Conservation (phyloP, 2,329 filamentous ascomycete genomes). For the Ascochyta clinopodiicola region DNA sequence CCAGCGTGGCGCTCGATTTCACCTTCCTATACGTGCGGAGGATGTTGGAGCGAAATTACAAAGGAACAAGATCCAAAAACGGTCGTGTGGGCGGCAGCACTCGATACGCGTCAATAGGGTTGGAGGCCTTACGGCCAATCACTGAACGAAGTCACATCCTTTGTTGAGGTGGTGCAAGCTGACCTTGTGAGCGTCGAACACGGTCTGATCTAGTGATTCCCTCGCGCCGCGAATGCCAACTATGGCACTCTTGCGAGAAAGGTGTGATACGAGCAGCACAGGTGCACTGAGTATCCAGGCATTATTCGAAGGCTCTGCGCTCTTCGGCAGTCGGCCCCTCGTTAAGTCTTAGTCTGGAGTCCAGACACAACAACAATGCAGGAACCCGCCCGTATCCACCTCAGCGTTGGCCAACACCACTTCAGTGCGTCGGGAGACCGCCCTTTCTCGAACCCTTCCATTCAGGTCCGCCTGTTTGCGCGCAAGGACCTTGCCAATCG, state of each 20-base stretch:
- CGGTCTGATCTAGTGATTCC: neutral
- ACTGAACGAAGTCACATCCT: neutral
- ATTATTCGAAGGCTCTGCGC: neutral
- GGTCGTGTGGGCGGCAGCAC: neutral
- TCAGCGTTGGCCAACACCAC: slow-evolving; percentile 10
- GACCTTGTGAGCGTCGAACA: neutral
- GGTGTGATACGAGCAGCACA: neutral
- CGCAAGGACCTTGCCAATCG: slow-evolving; percentile 4
- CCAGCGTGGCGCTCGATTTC: slow-evolving; percentile 4
- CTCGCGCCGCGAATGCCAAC: neutral
- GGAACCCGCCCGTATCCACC: slow-evolving; percentile 14
- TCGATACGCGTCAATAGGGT: neutral
- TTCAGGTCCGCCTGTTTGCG: slow-evolving; percentile 3
- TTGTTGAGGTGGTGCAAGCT: neutral
- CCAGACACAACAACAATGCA: slow-evolving; percentile 17
- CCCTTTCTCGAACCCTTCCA: slow-evolving; percentile 4
- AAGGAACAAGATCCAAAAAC: neutral
- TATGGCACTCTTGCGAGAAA: neutral
- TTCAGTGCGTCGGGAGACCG: slow-evolving; percentile 12
- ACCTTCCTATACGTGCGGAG: neutral
- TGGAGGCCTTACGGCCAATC: slow-evolving; percentile 2
- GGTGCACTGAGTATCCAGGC: neutral
- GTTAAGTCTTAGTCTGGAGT: slow-evolving; percentile 11
- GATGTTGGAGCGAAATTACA: slow-evolving; percentile 5
- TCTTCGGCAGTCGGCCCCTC: slow-evolving; percentile 13